phyloP scores from a whole-genome alignment of 495 filamentous ascomycete genomes.

The Xylaria sp. region DNA sequence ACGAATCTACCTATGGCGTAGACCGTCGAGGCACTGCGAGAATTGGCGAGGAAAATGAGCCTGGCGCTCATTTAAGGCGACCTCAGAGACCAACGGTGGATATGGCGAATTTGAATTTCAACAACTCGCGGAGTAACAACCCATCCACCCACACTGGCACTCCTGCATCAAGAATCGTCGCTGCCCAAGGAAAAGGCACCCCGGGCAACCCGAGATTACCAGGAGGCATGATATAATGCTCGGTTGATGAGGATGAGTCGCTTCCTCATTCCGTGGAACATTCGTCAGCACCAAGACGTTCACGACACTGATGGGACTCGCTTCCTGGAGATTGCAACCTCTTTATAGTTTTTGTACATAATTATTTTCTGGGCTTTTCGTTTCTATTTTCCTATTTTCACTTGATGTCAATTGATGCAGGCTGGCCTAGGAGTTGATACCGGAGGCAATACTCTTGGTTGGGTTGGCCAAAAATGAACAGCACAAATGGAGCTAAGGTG shows the following conservation, averaged over 20 bases:
- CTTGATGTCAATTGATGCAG: slow-evolving; percentile 32
- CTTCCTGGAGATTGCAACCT: slow-evolving; percentile 29
- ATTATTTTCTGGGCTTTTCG: slow-evolving; percentile 32
- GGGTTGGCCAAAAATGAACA: slow-evolving; percentile 22
- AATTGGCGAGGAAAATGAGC: slow-evolving; percentile 51
- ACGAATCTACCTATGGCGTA: slow-evolving; percentile 32
- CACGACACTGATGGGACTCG: not conserved
- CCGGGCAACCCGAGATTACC: slow-evolving; percentile 43
- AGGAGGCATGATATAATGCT: slow-evolving; percentile 53
- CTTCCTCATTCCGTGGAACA: not conserved
- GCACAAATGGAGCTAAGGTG: slow-evolving; percentile 24
- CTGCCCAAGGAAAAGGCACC: slow-evolving; percentile 41
- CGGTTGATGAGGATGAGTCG: not conserved
- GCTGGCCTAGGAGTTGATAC: slow-evolving; percentile 42
- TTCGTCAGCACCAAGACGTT: not conserved
- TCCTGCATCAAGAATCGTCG: slow-evolving; percentile 42
- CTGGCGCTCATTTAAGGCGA: slow-evolving; percentile 50
- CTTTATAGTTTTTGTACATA: slow-evolving; percentile 38
- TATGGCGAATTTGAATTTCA: not conserved
- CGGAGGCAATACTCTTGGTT: slow-evolving; percentile 23
- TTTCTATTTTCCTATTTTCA: slow-evolving; percentile 33
- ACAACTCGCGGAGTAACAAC: slow-evolving; percentile 55
- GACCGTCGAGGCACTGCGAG: slow-evolving; percentile 32
- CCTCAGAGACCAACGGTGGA: slow-evolving; percentile 60
- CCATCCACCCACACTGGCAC: slow-evolving; percentile 41